Base-by-base conservation (phyloP, 805 yeast genomes). In the Nakazawaea peltata region DNA sequence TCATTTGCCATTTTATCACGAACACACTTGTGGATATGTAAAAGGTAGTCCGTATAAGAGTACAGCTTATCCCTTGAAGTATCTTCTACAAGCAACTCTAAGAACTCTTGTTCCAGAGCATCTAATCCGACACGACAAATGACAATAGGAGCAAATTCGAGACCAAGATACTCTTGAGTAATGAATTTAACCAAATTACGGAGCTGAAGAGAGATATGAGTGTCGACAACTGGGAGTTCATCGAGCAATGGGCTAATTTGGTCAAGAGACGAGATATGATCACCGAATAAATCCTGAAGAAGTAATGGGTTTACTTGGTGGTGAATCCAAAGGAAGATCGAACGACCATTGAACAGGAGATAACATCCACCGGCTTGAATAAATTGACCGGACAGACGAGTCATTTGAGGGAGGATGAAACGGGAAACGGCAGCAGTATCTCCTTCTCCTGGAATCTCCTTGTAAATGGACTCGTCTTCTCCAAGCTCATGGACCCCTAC, bases 281-380 rank as follows among this genome's bases (percentile, higher is more conserved):
- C 61, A 0, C 90, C 95, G 48, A 90, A 77, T 37, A 92, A 56
- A 53, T 88, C 97, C 43, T 71, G 65, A 24, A 88, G 48, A 17
- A 92, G 62, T 39, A 74, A 55, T 8, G 80, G 74, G 44, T 80
- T 77, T 0, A 83, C 82, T 28, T 74, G 70, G 14, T 72, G 72
- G 53, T 82, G 85, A 28, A 88, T 61, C 76, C 83, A 81, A 25
- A 88, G 60, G 34, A 64, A 65, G 3, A 77, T 63, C 11, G 58
- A 49, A 16, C 61, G 63, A 14, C 94, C 90, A 47, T 84, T 74
- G 61, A 82, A 87, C 15, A 81, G 56, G 31, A 92, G 51, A 54
- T 82, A 86, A 7, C 83, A 87, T 6, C 95, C 94, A 28, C 86
- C 85, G 35, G 69, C 63, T 40, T 75, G 59, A 36, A 72, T 48